These are phyloP conservation scores for Phytophthora agathidicida DNA, from an alignment of 352 stramenopile species.

Conservation along the genomic window DNA sequence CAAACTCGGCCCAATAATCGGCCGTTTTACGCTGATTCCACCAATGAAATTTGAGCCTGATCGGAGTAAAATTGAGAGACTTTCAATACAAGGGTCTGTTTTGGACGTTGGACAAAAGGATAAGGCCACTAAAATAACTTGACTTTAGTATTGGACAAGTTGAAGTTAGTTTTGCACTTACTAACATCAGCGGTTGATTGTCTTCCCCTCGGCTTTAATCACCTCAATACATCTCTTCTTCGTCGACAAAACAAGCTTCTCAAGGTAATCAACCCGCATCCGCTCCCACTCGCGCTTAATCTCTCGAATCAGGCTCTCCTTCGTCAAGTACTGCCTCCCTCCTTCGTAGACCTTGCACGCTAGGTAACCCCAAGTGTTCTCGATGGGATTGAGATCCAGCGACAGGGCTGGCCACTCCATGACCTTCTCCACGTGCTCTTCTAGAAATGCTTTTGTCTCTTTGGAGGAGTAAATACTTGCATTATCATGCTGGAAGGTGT, in stretches of 20 bases:
- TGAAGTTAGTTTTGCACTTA: background rate
- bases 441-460: background rate
- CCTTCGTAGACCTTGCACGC: conserved; percentile 5
- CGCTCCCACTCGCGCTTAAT: conserved; percentile 5
- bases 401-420: conserved; percentile 1
- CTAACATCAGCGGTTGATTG: conserved; percentile 4
- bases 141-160: background rate
- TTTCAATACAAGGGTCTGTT: conserved; percentile 8
- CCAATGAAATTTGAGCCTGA: conserved; percentile 3
- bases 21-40: background rate
- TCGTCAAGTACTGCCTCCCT: background rate
- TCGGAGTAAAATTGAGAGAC: background rate
- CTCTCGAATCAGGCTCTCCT: background rate
- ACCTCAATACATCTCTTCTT: conserved; percentile 11
- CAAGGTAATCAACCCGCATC: conserved; percentile 1
- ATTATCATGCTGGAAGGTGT: conserved; percentile 8
- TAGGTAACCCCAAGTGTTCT: conserved; percentile 9
- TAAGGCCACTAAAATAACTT: background rate
- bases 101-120: background rate
- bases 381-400: conserved; percentile 14
- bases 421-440: conserved; percentile 2
- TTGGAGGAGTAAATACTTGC: conserved; percentile 8
- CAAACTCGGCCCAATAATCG: conserved; percentile 2
- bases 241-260: conserved; percentile 12
- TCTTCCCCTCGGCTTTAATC: conserved; percentile 5